Base-by-base conservation (phyloP, 1,139 yeast genomes). In the Pichia sp. region DNA sequence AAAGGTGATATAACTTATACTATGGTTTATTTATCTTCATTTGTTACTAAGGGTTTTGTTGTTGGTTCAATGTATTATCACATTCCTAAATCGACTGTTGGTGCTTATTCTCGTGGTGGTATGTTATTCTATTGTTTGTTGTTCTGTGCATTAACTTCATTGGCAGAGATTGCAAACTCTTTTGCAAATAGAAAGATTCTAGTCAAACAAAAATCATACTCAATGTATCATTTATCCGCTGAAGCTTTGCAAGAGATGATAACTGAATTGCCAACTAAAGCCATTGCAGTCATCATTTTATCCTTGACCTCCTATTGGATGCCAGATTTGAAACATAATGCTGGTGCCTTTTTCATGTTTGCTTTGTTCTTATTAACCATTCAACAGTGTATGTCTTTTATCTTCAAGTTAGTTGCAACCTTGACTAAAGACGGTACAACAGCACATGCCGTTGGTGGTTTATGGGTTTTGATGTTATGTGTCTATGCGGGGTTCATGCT, bases 21-120 rank as follows among this genome's bases (percentile, higher is more conserved):
- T 6, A 69, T 69, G 49, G 56, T 70, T 27, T 52, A 52, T 41
- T 36, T 51, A 34, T 57, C 60, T 27, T 75, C 83, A 32, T 74
- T 77, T 28, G 54, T 72, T 11, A 57, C 71, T 37, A 80, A 76
- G 55, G 67, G 81, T 29, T 65, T 79, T 46, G 66, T 78, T 49
- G 63, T 68, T 16, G 84, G 83, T 38, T 75, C 80, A 0, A 60
- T 75, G 45, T 75, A 64, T 55, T 73, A 69, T 52, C 66, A 72
- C 48, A 64, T 73, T 26, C 75, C 80, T 1, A 49, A 60, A 8
- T 44, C 59, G 3, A 69, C 75, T 1, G 42, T 58, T 11, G 82
- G 83, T 49, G 73, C 81, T 1, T 78, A 76, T 52, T 71, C 81
- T 9, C 68, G 81, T 59, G 79, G 81, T 53, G 82, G 81, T 65